Percentiles rank a stretch among this genome's conserved stretches.
These are phyloP conservation scores for Pseudopediastrum boryanum DNA, from an alignment of 139 green algal genomes.

Conservation along the genomic window DNA sequence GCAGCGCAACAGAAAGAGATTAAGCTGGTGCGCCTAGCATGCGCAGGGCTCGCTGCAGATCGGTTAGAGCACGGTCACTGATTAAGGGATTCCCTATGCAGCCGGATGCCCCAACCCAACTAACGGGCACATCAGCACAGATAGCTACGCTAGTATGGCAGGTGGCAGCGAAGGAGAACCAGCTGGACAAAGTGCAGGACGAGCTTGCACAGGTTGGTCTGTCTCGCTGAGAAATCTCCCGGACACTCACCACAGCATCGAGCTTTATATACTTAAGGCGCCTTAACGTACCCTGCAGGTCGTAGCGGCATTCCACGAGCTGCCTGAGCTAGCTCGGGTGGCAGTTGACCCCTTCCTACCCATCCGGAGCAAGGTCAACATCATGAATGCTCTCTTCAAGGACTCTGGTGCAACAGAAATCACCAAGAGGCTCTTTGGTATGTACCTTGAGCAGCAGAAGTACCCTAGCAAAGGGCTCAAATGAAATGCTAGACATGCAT, in stretches of 20 bases:
- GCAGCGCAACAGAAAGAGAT: slow-evolving; percentile 39
- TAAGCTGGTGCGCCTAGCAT: slow-evolving; percentile 50
- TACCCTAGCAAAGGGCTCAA: too few relatives aligned
- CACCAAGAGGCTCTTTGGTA: slow-evolving; percentile 59
- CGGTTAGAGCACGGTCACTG: too few relatives aligned
- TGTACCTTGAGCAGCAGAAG: too few relatives aligned
- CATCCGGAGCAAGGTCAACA: slow-evolving; percentile 40
- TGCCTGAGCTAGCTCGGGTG: slow-evolving; percentile 47
- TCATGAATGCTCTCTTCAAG: slow-evolving; percentile 51
- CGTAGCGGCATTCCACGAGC: slow-evolving; percentile 39
- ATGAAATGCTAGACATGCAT: too few relatives aligned
- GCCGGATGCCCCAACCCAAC: slow-evolving; percentile 51
- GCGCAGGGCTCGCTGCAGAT: too few relatives aligned
- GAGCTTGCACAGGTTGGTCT: slow-evolving; percentile 67
- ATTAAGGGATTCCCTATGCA: slow-evolving; percentile 44
- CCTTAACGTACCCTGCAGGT: too few relatives aligned
- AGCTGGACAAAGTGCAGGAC: slow-evolving; percentile 65
- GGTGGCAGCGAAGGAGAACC: slow-evolving; percentile 61
- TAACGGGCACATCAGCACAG: slow-evolving; percentile 51
- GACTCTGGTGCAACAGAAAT: slow-evolving; percentile 50
- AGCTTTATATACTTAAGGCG: too few relatives aligned
- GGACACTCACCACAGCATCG: too few relatives aligned
- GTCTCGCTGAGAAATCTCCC: too few relatives aligned
- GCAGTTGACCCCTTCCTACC: slow-evolving; percentile 63
- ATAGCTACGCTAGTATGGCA: slow-evolving; percentile 62